Conservation (phyloP, 1,284 basidiomycete genomes). For the Pterula multifida region DNA sequence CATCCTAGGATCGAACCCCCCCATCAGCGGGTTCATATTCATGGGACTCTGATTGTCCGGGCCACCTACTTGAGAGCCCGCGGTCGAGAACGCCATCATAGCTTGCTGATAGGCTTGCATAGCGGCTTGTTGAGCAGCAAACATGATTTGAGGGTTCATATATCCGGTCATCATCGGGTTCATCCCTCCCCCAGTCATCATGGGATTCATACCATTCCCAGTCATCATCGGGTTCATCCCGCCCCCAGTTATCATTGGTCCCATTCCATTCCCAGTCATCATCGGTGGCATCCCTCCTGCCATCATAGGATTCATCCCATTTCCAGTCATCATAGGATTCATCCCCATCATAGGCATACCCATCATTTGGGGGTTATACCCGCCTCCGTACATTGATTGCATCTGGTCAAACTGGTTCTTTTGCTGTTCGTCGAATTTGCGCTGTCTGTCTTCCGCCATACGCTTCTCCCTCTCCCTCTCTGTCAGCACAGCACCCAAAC, state of each 20-base stretch:
- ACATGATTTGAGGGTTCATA: constrained; percentile 73
- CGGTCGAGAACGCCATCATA: constrained; percentile 78
- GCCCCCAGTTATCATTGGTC: constrained; percentile 31
- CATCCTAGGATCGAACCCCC: constrained; percentile 36
- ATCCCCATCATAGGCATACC: constrained; percentile 44
- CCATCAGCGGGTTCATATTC: constrained; percentile 16
- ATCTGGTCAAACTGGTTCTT: constrained; percentile 82
- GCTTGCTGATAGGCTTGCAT: constrained; percentile 85
- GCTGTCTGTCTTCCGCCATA: constrained; percentile 81
- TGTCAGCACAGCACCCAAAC: constrained; percentile 87
- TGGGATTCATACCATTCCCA: constrained; percentile 16
- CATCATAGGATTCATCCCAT: constrained; percentile 27
- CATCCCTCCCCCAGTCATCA: constrained; percentile 25
- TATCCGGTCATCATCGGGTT: constrained; percentile 50
- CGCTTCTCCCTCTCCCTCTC: constrained; percentile 91
- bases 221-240: constrained; percentile 35
- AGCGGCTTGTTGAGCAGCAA: constrained; percentile 79
- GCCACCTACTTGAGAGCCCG: constrained; percentile 63
- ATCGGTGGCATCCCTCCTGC: constrained; percentile 23
- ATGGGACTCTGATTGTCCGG: constrained; percentile 13
- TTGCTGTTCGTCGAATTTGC: constrained; percentile 85
- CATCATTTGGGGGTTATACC: constrained; percentile 44
- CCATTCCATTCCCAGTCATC: constrained; percentile 25
- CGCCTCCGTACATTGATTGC: constrained; percentile 64
- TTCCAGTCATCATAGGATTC: constrained; percentile 25